Base-by-base conservation (phyloP, 1,284 basidiomycete genomes). In the Cerioporus squamosus region DNA sequence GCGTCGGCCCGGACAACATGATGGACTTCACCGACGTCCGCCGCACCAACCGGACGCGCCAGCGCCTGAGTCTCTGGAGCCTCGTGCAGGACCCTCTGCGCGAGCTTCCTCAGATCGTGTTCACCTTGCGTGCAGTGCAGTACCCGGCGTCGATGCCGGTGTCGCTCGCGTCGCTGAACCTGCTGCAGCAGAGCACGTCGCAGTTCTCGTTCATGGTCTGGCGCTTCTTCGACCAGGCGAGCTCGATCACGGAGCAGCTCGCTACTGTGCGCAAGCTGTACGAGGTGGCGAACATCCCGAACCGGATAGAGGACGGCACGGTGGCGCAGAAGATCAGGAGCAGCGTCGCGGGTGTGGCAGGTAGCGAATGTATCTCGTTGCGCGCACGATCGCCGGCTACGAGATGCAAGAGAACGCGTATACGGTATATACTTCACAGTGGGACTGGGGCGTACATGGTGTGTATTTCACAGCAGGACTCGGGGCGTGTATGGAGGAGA, bases 51-150 rank as follows among this genome's bases (percentile, higher is more conserved):
- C 61, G 66, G 26, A 63, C 65, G 9, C 62, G 67, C 22, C 72
- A 76, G 43, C 68, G 67, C 10, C 64, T 86, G 31, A 76, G 73
- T 20, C 66, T 81, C 3, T 63, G 70, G 23, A 77, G 78, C 5
- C 71, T 90, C 26, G 68, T 90, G 17, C 74, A 78, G 33, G 83
- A 85, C 56, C 77, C 83, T 2, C 68, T 90, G 47, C 75, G 77
- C 17, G 85, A 88, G 64, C 70, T 90, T 8, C 90, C 90, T 22
- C 86, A 91, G 88, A 83, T 91, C 48, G 81, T 87, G 3, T 92
- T 91, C 69, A 84, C 87, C 7, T 74, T 92, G 5, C 84, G 89
- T 52, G 88, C 90, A 6, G 81, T 88, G 8, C 85, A 88, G 70
- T 81, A 87, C 59, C 90, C 90, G 2, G 72, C 82, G 2, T 82